Evolutionary conservation across 352 stramenopile genomes (phyloP).

Genomic region (Phytopythium boreale): DNA sequence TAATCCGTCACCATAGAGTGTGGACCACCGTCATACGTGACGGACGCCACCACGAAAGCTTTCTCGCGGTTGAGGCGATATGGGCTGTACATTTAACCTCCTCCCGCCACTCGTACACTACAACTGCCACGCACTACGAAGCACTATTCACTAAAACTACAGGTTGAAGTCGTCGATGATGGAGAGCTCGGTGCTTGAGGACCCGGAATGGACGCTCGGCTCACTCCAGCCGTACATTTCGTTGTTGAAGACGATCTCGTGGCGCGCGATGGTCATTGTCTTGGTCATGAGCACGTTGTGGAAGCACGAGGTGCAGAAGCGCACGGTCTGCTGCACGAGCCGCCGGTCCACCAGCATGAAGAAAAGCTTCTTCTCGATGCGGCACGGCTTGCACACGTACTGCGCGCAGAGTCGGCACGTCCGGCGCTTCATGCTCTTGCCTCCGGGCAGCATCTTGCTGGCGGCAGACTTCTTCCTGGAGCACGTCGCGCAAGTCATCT

Average conservation of each 20-base stretch:
- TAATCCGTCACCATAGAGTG: too few relatives aligned
- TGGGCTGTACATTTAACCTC: background rate
- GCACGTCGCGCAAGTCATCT: slow-evolving; percentile 18
- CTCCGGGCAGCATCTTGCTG: slow-evolving; percentile 10
- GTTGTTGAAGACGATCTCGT: slow-evolving; percentile 17
- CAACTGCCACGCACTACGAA: background rate
- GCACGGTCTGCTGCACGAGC: slow-evolving; percentile 19
- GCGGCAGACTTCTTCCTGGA: slow-evolving; percentile 22
- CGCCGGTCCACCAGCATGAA: slow-evolving; percentile 23
- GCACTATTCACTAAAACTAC: slow-evolving; percentile 12
- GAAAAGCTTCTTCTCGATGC: slow-evolving; percentile 21
- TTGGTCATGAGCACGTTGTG: slow-evolving; percentile 14
- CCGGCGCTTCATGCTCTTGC: slow-evolving; percentile 12
- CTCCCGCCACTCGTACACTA: background rate
- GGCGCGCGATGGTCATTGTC: slow-evolving; percentile 12
- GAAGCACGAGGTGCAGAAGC: slow-evolving; percentile 20
- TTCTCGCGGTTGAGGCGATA: background rate
- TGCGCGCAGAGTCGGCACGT: slow-evolving; percentile 18
- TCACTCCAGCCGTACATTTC: slow-evolving; percentile 27
- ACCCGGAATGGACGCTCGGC: slow-evolving; percentile 11
- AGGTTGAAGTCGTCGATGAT: slow-evolving; percentile 20
- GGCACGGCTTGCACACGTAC: slow-evolving; percentile 19
- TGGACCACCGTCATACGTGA: too few relatives aligned
- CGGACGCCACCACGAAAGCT: too few relatives aligned
- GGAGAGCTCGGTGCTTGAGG: slow-evolving; percentile 23